phyloP scores from a whole-genome alignment of 164 flowering plant species.

The Platanus orientalis region DNA sequence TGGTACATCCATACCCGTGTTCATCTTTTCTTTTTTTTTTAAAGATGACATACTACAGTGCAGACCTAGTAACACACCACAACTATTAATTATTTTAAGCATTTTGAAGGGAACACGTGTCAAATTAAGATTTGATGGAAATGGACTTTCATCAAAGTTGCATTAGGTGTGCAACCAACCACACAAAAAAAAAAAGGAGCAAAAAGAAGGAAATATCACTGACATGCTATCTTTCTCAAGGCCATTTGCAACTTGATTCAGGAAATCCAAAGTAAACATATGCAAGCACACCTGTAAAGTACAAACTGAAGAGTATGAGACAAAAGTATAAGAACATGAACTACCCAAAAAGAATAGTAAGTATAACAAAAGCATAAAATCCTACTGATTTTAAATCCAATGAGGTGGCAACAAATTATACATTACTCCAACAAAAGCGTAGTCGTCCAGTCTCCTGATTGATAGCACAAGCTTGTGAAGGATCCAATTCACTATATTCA shows the following conservation, averaged over 20 bases:
- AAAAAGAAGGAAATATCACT: slow-evolving; percentile 26
- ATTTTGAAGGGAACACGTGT: neutral
- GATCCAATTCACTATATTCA: slow-evolving; percentile 94
- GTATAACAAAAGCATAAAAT: too few relatives aligned
- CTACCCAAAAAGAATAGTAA: neutral
- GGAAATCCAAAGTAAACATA: slow-evolving; percentile 93
- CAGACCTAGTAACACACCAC: too few relatives aligned
- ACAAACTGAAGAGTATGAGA: neutral
- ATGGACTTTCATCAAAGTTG: too few relatives aligned
- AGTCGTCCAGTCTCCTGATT: slow-evolving; percentile 95
- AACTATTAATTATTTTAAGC: neutral
- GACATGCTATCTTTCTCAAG: slow-evolving; percentile 96
- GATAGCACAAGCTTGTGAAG: slow-evolving; percentile 63
- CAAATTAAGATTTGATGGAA: too few relatives aligned
- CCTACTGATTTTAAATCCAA: neutral
- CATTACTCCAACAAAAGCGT: slow-evolving; percentile 98
- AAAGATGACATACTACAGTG: too few relatives aligned
- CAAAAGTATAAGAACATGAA: neutral
- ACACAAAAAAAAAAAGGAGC: neutral
- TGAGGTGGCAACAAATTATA: slow-evolving; percentile 22
- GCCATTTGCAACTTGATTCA: slow-evolving; percentile 89
- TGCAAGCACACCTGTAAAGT: slow-evolving; percentile 87
- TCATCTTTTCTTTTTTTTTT: too few relatives aligned
- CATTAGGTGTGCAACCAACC: too few relatives aligned
- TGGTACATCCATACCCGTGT: too few relatives aligned